These are phyloP conservation scores for Phyllosticta ampelicida DNA, from an alignment of 2,329 filamentous ascomycete species.

Conservation along the genomic window DNA sequence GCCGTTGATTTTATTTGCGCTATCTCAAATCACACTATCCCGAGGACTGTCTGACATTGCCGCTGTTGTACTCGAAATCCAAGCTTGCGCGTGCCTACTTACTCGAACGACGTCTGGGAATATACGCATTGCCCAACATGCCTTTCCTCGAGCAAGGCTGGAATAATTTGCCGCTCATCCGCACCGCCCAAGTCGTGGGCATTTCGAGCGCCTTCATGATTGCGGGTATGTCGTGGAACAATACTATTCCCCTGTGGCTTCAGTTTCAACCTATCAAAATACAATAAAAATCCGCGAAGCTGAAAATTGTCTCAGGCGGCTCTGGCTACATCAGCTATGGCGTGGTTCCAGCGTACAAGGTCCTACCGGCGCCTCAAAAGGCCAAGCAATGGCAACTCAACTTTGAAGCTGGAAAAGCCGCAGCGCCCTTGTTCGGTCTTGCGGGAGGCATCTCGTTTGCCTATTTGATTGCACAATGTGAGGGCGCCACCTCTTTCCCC, in stretches of 20 bases:
- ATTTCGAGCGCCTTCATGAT: conserved; percentile 11
- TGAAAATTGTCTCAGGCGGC: background rate
- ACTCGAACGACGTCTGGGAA: too few relatives aligned
- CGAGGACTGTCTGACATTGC: too few relatives aligned
- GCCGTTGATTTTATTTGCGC: too few relatives aligned
- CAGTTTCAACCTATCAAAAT: too few relatives aligned
- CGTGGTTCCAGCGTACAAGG: conserved; percentile 14
- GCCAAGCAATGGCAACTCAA: conserved; percentile 17
- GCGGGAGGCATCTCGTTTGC: conserved; percentile 9
- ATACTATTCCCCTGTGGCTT: background rate
- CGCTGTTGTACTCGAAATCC: too few relatives aligned
- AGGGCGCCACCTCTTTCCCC: conserved; percentile 5
- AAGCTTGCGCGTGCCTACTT: too few relatives aligned
- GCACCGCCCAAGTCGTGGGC: conserved; percentile 14
- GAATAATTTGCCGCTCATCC: conserved; percentile 1
- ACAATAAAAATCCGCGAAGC: background rate
- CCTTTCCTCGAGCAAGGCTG: background rate
- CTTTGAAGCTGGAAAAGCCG: conserved; percentile 15
- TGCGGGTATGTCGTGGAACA: conserved; percentile 7
- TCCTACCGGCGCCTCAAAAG: conserved; percentile 13
- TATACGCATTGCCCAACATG: background rate
- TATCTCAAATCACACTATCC: too few relatives aligned
- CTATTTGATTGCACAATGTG: conserved; percentile 12
- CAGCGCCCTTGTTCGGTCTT: conserved; percentile 15
- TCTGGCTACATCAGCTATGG: conserved; percentile 11